Base-by-base conservation (phyloP, 805 yeast genomes). In the Spathaspora hagerdaliae region DNA sequence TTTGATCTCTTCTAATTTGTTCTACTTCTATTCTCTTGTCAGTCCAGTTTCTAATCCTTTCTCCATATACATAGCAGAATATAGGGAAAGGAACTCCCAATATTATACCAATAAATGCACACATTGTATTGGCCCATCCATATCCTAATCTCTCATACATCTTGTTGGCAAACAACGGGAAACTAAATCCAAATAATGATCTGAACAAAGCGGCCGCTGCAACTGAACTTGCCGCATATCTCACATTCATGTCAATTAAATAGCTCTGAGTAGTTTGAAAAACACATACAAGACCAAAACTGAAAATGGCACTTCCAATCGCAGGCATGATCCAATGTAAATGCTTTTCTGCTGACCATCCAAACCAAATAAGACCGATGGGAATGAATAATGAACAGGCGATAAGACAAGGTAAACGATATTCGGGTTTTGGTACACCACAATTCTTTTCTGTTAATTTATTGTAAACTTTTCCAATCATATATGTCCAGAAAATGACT, bases 151-250 rank as follows among this genome's bases (percentile, higher is more conserved):
- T 48, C 13, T 49, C 63, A 43, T 69, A 69, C 69, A 69, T 64
- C 33, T 54, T 53, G n/a, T 58, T 51, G 8, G 73, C 73, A 46
- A 68, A 65, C 15, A 69, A 50, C 2, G 74, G 74, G 53, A 69
- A 67, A 38, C 56, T 51, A 44, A 68, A 68, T 10, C 73, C 74
- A 52, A 69, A 65, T 13, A 64, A 50, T 15, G 67, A 65, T 41
- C 74, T 55, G 51, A 69, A 68, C 29, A 69, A 56, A n/a, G 73
- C 71, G 4, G 71, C 71, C 2, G 74, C 73, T 2, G 74, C 73
- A 5, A 69, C 64, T 12, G 72, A 61, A 32, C 65, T 58, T 10
- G 74, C 73, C 15, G 71, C 69, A 41, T 61, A 67, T 39, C 63
- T 52, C 7, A 47, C 43, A 49, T 67, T 67, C 71, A 66, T 67